Base-by-base conservation (phyloP, 306 rosid genomes). In the Canavalia ensiformis region DNA sequence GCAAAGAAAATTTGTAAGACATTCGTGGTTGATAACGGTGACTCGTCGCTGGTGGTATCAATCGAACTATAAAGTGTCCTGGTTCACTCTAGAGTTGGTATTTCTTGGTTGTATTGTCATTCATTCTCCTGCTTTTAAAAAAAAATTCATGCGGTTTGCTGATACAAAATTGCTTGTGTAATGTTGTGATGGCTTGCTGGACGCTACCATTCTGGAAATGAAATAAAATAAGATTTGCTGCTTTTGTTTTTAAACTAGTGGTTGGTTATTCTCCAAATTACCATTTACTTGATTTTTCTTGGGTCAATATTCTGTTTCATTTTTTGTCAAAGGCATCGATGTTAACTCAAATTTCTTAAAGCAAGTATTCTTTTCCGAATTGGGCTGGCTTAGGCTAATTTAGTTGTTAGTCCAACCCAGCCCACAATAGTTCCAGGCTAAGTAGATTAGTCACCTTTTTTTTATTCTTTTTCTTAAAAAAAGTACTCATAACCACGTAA, bases 11-110 rank as follows among this genome's bases (percentile, higher is more conserved):
- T 83, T 68, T 68, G 74, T 1, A 89, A 91, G 88, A 90, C 97
- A 39, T 92, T 96, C 51, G 89, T 89, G 54, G 99, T 95, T 42
- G 99, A 90, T 73, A 85, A 84, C 83, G 98, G 94, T 13, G 90
- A 88, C 78, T 75, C 86, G 8, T 85, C 97, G 7, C n/a, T 88
- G 77, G 90, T 82, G 44, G 76, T 93, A 8, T 51, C 93, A 59
- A 76, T 95, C 7, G 87, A 89, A 67, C 69, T 91, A 29, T 90
- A 82, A 18, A 84, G 67, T 18, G 1, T 35, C 74, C 74, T 47
- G 78, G 46, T 45, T 50, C 34, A 31, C 44, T 54, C 11, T 34
- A 6, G n/a, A 30, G 62, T 9, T 35, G 1, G 72, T 77, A 11
- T 75, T 67, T 13, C 60, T 68, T 55, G 31, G 25, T 83, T 54